Base-by-base conservation (phyloP, 2,329 filamentous ascomycete species). In the Cordyceps farinosa region DNA sequence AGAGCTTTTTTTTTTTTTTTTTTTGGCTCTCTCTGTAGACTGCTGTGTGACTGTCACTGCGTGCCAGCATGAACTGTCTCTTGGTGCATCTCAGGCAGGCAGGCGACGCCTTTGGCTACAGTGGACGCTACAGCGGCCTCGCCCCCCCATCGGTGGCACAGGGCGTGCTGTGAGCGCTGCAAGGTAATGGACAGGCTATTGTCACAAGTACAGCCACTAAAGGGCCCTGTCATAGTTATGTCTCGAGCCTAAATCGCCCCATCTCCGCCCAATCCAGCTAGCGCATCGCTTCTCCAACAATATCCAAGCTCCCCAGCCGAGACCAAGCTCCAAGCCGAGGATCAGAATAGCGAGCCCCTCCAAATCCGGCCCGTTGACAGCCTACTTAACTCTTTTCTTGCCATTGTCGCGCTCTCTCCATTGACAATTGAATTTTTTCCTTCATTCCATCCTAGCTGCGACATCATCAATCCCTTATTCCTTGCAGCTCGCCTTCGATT, bases 241-340 rank as follows among this genome's bases (percentile, higher is more conserved):
- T 40, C 36, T 54, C 36, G 11, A 40, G 5, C n/a, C 7, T 22
- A 17, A 34, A 27, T 40, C 30, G 15, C 45, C 56, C 34, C 48
- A 30, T 42, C 38, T 13, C 3, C 13, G 22, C 52, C 51, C n/a
- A 15, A 29, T 29, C 34, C 11, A 13, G 51, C 42, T 59, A 59
- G 56, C 56, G 34, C 45, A 51, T 59, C 45, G 34, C 27, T 17
- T 32, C 34, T 30, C 44, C 40, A 45, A 15, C 36, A 34, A 45
- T 11, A 11, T 38, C 44, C 30, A 47, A 50, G 11, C 36, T 36
- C 44, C 56, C 22, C 45, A 40, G 27, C 47, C 45, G 42, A 57
- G 17, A 32, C 22, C 7, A 47, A 58, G 27, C 34, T 32, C 48
- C 45, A 59, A 51, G 56, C 56, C 56, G 56, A 59, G 56, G 56